Evolutionary conservation across 2,329 filamentous ascomycete genomes (phyloP).

Genomic region (Periconia sp.): DNA sequence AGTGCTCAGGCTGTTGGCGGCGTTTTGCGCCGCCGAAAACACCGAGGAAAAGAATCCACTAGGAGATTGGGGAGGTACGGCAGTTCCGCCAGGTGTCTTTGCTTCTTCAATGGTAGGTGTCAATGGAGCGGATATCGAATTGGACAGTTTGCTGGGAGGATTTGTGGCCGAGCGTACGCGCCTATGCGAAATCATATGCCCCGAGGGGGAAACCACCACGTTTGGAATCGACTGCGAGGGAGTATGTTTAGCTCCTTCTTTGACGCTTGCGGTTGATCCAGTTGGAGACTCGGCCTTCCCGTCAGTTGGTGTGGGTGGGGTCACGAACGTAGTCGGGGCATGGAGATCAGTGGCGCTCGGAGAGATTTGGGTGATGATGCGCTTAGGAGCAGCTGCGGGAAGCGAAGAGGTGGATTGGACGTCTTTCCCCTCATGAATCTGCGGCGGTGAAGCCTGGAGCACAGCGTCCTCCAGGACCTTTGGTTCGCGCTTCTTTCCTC

Average conservation of each 20-base stretch:
- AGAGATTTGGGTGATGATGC: conserved; percentile 48
- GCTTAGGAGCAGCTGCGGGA: conserved; percentile 29
- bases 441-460: conserved; percentile 35
- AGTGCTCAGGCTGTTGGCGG: conserved; percentile 75
- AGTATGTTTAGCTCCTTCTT: conserved; percentile 28
- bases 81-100: conserved; percentile 63
- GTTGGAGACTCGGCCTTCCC: conserved; percentile 41
- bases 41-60: conserved; percentile 90
- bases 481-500: conserved; percentile 41
- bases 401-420: conserved; percentile 37
- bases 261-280: conserved; percentile 32
- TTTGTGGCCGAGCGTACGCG: conserved; percentile 64
- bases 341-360: conserved; percentile 52
- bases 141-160: conserved; percentile 85
- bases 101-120: conserved; percentile 77
- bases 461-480: conserved; percentile 33
- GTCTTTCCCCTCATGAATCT: conserved; percentile 37
- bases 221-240: conserved; percentile 49
- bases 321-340: conserved; percentile 64
- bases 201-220: conserved; percentile 67
- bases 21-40: conserved; percentile 91
- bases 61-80: conserved; percentile 52
- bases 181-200: conserved; percentile 77
- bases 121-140: conserved; percentile 67
- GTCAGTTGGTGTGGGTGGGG: conserved; percentile 68